Conservation (phyloP, 805 yeast genomes). For the Nadsonia fulvescens region DNA sequence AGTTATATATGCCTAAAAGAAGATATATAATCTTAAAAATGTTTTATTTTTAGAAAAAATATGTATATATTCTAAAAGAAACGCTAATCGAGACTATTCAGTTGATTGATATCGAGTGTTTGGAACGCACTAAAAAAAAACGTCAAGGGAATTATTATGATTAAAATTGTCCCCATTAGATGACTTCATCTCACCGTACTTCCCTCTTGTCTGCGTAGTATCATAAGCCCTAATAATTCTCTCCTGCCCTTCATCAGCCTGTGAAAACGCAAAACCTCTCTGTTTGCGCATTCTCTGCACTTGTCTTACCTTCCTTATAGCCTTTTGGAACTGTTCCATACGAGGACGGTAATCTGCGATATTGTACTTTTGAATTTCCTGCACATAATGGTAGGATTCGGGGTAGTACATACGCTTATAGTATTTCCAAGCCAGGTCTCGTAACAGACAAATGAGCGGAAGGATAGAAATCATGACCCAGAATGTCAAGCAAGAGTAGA, state of each 20-base stretch:
- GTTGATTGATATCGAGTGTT: no score
- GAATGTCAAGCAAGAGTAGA: slow-evolving; percentile 61
- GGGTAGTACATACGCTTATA: slow-evolving; percentile 85
- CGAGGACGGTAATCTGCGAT: slow-evolving; percentile 91
- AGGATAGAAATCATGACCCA: slow-evolving; percentile 72
- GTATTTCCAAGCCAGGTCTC: slow-evolving; percentile 91
- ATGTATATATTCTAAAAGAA: no score
- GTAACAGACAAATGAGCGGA: slow-evolving; percentile 56
- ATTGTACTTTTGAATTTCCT: slow-evolving; percentile 89
- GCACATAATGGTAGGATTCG: slow-evolving; percentile 85
- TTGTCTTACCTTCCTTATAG: slow-evolving; percentile 92
- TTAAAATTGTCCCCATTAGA: background rate
- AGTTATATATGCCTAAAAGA: no score
- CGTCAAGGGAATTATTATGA: slow-evolving; percentile 4
- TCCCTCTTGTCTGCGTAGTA: slow-evolving; percentile 70
- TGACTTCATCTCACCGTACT: slow-evolving; percentile 37
- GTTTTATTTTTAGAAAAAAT: no score
- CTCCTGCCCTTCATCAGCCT: slow-evolving; percentile 88
- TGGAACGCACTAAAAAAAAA: no score
- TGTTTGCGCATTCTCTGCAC: slow-evolving; percentile 96
- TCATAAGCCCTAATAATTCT: slow-evolving; percentile 84
- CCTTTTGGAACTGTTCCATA: slow-evolving; percentile 90
- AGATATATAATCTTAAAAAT: no score
- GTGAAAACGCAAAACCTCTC: slow-evolving; percentile 96
- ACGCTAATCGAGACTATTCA: no score